These are phyloP conservation scores for Eutypa lata DNA, from an alignment of 2,329 filamentous ascomycete species.

Conservation along the genomic window DNA sequence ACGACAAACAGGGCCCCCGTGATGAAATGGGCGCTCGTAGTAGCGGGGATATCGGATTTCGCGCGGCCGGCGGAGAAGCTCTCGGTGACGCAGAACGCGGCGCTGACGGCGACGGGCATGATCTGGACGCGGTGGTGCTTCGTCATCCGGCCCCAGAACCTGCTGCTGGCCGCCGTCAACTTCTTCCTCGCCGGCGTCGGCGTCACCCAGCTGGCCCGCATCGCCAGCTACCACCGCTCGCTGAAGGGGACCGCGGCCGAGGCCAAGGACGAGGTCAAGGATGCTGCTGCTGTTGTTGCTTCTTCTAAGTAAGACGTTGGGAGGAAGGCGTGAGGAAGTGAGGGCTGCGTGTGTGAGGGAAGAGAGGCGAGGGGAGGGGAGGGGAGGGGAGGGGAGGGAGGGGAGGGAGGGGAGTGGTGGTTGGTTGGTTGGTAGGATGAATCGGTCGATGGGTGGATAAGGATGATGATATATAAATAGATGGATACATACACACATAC, in stretches of 20 bases:
- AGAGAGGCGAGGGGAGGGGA: too few relatives aligned
- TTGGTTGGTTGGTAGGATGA: too few relatives aligned
- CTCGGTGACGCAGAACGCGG: constrained; percentile 86
- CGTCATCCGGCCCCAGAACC: constrained; percentile 91
- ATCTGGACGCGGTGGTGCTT: constrained; percentile 99
- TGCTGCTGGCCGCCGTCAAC: constrained; percentile 94
- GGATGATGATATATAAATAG: too few relatives aligned
- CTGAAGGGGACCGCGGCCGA: constrained; percentile 50
- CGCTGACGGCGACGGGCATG: constrained; percentile 82
- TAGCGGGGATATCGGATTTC: constrained; percentile 90
- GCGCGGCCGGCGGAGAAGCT: constrained; percentile 88
- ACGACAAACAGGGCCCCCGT: constrained; percentile 70
- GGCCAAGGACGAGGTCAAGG: constrained; percentile 7
- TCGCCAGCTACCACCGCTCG: constrained; percentile 62
- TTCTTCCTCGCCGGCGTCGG: constrained; percentile 94
- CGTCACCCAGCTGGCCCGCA: constrained; percentile 75
- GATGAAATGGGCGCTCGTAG: constrained; percentile 96
- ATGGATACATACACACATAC: too few relatives aligned
- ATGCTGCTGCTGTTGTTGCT: constrained; percentile 8
- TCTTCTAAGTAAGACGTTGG: too few relatives aligned
- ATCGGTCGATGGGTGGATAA: too few relatives aligned
- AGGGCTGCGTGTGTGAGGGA: too few relatives aligned
- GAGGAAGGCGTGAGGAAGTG: too few relatives aligned
- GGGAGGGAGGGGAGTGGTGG: too few relatives aligned
- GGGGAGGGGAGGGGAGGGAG: too few relatives aligned